These are phyloP conservation scores for Myxozyma nipponensis DNA, from an alignment of 805 yeast genomes.

Conservation along the genomic window DNA sequence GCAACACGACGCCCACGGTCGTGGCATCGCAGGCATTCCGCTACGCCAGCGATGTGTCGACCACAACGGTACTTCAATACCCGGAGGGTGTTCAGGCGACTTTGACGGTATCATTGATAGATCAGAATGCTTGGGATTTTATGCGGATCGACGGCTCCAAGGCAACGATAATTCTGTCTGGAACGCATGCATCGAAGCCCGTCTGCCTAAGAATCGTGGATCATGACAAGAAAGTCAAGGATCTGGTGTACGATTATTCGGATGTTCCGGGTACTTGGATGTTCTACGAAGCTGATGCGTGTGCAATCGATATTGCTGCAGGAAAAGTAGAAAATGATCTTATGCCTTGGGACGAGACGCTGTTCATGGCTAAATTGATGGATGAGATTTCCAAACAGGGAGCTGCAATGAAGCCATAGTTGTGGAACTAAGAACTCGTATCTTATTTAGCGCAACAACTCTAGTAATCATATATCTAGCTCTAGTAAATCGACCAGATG, in stretches of 20 bases:
- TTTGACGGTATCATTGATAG: not conserved
- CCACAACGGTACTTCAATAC: not conserved
- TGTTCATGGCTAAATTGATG: too few relatives aligned
- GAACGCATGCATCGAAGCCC: not conserved
- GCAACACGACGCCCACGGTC: not conserved
- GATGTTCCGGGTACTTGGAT: not conserved
- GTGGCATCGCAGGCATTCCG: not conserved
- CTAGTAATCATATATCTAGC: too few relatives aligned
- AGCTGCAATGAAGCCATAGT: too few relatives aligned
- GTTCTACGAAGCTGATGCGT: not conserved
- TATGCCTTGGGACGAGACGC: not conserved
- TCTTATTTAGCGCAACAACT: too few relatives aligned
- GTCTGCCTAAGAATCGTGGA: not conserved
- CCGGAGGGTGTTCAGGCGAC: constrained; percentile 2
- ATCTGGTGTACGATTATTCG: not conserved
- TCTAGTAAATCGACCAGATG: too few relatives aligned
- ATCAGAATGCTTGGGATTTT: not conserved
- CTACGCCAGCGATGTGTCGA: not conserved
- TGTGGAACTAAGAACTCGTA: too few relatives aligned
- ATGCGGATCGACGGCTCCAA: constrained; percentile 1
- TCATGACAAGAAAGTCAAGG: not conserved
- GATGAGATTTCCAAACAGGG: too few relatives aligned
- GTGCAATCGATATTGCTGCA: not conserved
- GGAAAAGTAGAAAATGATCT: not conserved
- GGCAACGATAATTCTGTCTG: not conserved